phyloP scores from a whole-genome alignment of 2,329 filamentous ascomycete genomes.

The Truncatella angustata region DNA sequence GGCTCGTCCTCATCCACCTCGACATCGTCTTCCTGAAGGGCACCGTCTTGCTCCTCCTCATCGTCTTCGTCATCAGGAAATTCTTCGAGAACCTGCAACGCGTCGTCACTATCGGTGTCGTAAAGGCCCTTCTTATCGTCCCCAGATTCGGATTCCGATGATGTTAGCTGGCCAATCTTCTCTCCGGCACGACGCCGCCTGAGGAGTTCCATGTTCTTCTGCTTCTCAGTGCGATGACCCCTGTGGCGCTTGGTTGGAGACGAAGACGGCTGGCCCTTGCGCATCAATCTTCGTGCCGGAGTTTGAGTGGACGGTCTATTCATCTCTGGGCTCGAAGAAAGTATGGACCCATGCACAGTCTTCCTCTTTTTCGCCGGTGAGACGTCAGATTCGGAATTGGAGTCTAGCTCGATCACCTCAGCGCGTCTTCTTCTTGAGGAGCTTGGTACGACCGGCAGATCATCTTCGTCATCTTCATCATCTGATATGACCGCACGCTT shows the following conservation, averaged over 20 bases:
- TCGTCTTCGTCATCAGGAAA: slow-evolving; percentile 33
- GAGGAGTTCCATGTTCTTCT: slow-evolving; percentile 39
- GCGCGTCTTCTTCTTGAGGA: slow-evolving; percentile 19
- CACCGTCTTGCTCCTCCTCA: slow-evolving; percentile 1
- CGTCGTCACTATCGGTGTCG: slow-evolving; percentile 29
- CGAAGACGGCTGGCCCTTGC: slow-evolving; percentile 11
- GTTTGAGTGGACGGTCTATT: background rate
- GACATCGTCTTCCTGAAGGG: slow-evolving; percentile 28
- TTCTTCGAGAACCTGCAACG: slow-evolving; percentile 26
- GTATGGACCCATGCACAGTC: slow-evolving; percentile 13
- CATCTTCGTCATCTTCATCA: slow-evolving; percentile 19
- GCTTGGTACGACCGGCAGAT: slow-evolving; percentile 6
- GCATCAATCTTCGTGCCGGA: slow-evolving; percentile 6
- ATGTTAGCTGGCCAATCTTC: slow-evolving; percentile 33
- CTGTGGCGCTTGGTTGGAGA: slow-evolving; percentile 20
- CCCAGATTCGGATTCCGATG: slow-evolving; percentile 43
- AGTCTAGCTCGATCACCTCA: slow-evolving; percentile 19
- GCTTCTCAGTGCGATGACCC: slow-evolving; percentile 33
- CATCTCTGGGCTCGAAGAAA: background rate
- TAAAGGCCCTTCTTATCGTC: slow-evolving; percentile 42
- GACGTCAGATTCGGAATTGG: slow-evolving; percentile 14
- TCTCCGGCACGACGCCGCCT: slow-evolving; percentile 37
- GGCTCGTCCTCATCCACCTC: slow-evolving; percentile 11
- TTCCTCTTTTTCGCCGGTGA: slow-evolving; percentile 29
- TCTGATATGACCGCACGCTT: slow-evolving; percentile 20